Evolutionary conservation across 129 eudicot genomes (phyloP), one percentile per base, ranked within the genome.

Genomic region (Glebionis coronaria): DNA sequence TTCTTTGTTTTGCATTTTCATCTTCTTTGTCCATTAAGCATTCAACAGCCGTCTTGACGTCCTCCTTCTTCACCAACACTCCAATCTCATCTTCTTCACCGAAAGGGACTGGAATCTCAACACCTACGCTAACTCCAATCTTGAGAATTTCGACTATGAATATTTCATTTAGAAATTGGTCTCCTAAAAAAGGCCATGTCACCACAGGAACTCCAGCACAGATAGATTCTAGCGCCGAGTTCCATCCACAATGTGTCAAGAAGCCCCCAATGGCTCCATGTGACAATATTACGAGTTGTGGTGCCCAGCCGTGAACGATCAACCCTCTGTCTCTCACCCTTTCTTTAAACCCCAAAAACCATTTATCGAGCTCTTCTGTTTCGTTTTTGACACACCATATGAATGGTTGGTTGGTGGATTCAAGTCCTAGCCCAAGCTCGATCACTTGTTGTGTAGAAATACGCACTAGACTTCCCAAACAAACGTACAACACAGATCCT

Each of bases 211-310:
- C 61, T 6, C 87, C 85, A 0, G 90, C 82, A 44, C 76, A 72
- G 0, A 87, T 31, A 0, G 82, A 78, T 70, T 87, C 95, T 12
- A 87, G 73, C 0, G 76, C 79, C 42, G 95, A 87, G 54, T 84
- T 87, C 90, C 95, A 81, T 29, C 90, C 95, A 40, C 90, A 81
- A 13, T 87, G 90, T 28, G 95, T 87, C 10, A 87, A 44, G 51
- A 87, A 87, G 12, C 76, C 89, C 11, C 90, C 90, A 1, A 81
- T 9, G 7, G 90, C 75, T 13, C 29, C 28, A 44, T 84, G 95
- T 11, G 87, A 81, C 59, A 79, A 47, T 66, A 84, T 84, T 58
- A 87, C 21, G 13, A 87, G 82, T 50, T 84, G 95, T 27, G 95
- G 90, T 0, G 90, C 90, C 95, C 95, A 87, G 2, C 95, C 95